A percentile compares a stretch with the other conserved stretches of the same genome.
These are phyloP conservation scores for Ceratocystiopsis minuta DNA, from an alignment of 2,329 filamentous ascomycete species.

Conservation along the genomic window DNA sequence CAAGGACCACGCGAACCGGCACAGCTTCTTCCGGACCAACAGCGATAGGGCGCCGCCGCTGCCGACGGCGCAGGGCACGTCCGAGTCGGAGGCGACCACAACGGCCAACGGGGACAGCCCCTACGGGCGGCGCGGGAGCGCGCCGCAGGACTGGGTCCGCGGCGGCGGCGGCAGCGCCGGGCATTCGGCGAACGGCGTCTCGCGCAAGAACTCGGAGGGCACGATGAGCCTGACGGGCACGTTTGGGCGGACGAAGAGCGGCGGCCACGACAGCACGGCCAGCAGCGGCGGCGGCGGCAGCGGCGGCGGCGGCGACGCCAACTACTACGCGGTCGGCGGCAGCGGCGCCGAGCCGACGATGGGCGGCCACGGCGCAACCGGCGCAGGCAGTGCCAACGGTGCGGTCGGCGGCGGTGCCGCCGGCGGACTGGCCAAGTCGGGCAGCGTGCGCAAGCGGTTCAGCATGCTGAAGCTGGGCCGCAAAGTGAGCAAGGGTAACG, in stretches of 20 bases:
- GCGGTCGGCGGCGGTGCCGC: background rate
- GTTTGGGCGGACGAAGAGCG: background rate
- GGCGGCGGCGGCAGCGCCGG: background rate
- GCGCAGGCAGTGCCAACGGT: background rate
- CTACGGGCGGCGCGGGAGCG: too few relatives aligned
- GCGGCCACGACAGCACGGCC: conserved; percentile 9
- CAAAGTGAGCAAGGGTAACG: conserved; percentile 41
- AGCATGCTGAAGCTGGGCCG: conserved; percentile 61
- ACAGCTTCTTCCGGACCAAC: conserved; percentile 25
- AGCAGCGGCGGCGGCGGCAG: background rate
- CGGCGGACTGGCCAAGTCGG: conserved; percentile 27
- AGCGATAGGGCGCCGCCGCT: conserved; percentile 2
- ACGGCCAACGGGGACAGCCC: background rate
- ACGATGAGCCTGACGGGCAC: too few relatives aligned
- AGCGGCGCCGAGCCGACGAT: conserved; percentile 1
- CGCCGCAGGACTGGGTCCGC: background rate
- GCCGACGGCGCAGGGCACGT: background rate
- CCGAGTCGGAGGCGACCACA: background rate
- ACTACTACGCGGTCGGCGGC: conserved; percentile 10
- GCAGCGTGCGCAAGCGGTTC: conserved; percentile 58
- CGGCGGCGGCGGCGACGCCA: conserved; percentile 6
- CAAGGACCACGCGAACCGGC: conserved; percentile 20
- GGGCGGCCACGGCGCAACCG: background rate
- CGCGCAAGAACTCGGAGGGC: too few relatives aligned
- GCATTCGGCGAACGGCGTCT: too few relatives aligned